phyloP scores from a whole-genome alignment of 148 eudicot species.

The Fallopia convolvulus region DNA sequence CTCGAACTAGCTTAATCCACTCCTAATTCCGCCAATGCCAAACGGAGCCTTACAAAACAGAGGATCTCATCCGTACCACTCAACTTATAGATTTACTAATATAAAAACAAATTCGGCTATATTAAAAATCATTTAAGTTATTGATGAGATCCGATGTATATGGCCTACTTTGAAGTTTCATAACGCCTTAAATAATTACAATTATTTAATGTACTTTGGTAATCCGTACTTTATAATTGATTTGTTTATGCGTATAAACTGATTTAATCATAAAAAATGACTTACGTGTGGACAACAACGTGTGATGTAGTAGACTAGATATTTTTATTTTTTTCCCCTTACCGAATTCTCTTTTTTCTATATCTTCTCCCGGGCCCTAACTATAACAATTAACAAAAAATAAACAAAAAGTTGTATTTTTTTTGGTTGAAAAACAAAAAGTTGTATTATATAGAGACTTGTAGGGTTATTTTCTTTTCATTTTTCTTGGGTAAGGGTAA shows the following conservation, averaged over 20 bases:
- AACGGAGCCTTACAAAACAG: too few species aligned
- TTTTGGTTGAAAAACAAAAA: too few species aligned
- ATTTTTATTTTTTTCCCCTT: not conserved
- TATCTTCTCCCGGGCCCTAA: too few species aligned
- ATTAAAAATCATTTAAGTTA: not conserved
- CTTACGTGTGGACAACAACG: not conserved
- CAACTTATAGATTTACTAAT: too few species aligned
- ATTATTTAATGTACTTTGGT: not conserved
- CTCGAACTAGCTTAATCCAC: too few species aligned
- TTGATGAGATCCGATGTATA: conserved; percentile 7
- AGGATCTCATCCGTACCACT: too few species aligned
- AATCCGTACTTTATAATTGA: not conserved
- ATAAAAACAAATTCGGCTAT: not conserved
- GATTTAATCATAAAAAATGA: conserved; percentile 6
- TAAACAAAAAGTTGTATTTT: too few species aligned
- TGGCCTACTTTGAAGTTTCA: not conserved
- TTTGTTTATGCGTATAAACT: not conserved
- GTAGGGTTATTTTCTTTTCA: not conserved
- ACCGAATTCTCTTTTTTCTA: not conserved
- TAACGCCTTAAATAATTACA: not conserved
- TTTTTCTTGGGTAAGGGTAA: not conserved
- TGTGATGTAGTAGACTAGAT: not conserved
- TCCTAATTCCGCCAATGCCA: too few species aligned
- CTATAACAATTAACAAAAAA: too few species aligned
- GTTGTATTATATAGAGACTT: too few species aligned